These are phyloP conservation scores for Striga asiatica DNA, from an alignment of 257 asterid species.

Conservation along the genomic window DNA sequence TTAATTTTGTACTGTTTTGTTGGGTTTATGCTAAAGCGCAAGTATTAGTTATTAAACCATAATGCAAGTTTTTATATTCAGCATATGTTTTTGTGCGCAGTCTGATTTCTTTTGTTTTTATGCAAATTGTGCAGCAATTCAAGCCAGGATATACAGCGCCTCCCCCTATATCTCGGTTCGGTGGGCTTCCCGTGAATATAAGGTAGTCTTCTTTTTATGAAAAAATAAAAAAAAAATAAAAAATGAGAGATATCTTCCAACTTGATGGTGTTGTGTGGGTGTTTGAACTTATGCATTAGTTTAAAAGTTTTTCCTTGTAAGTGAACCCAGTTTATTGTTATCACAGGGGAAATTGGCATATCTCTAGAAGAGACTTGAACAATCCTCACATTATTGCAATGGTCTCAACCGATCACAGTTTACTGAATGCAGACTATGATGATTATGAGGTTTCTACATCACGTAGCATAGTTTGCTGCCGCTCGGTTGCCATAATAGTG, in stretches of 20 bases:
- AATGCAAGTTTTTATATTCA: no score
- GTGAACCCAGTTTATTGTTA: slow-evolving; percentile 11
- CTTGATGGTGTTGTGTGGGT: no score
- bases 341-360: slow-evolving; percentile 96
- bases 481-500: slow-evolving; percentile 67
- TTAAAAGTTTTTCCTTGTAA: not conserved
- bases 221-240: no score
- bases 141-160: slow-evolving; percentile 94
- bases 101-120: not conserved
- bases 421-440: slow-evolving; percentile 40
- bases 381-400: slow-evolving; percentile 68
- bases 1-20: not conserved
- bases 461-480: slow-evolving; percentile 72
- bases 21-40: not conserved
- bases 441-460: slow-evolving; percentile 56
- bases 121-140: slow-evolving; percentile 55
- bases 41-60: no score
- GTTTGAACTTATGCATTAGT: not conserved
- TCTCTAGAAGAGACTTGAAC: slow-evolving; percentile 56
- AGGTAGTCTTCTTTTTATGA: slow-evolving; percentile 34
- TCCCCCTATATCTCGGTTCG: slow-evolving; percentile 69
- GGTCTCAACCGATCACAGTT: slow-evolving; percentile 57
- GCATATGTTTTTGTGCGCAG: no score
- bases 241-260: no score
- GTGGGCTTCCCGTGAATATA: slow-evolving; percentile 72